Evolutionary conservation across 176 grass and related monocot genomes (phyloP), one percentile per base, ranked within the genome.

Genomic region (Phragmites australis): DNA sequence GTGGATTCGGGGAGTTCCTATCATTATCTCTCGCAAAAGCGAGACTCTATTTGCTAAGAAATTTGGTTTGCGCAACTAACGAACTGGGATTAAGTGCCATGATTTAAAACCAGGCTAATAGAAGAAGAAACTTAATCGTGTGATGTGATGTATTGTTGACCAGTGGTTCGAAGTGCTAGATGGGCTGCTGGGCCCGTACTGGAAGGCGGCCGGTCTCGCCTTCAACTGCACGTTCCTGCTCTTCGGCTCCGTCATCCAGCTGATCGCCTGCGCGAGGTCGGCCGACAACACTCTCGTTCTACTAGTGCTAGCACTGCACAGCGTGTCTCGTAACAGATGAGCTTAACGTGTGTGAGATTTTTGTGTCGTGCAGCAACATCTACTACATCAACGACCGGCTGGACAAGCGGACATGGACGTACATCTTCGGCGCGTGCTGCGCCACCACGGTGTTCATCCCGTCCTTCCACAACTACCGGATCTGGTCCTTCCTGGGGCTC

Each of bases 381-480:
- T 94, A 94, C 83, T 94, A 94, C 92, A 89, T 94, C 83, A 94
- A 94, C 75, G 92, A 94, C 80, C 92, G 88, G 65, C 69, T 94
- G 70, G 92, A 94, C 86, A 94, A 94, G 92, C 61, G 92, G 86
- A 94, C 92, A 30, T 94, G 92, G 92, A 94, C 92, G 65, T 94
- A 94, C 86, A 91, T 94, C 69, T 94, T 94, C 83, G 92, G 92
- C 59, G 92, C 92, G 18, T 94, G 92, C 83, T 94, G 92, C 86
- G 92, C 92, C 44, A 94, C 92, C 34, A 91, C 88, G 30, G 92
- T 94, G 51, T 94, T 94, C 92, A 86, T 94, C 79, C 92, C 92
- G 2, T 94, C 92, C 48, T 94, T 94, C 86, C 92, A 94, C 92
- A 94, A 94, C 88, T 94, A 94, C 88, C 82, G 92, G 92, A 91